Conservation (phyloP, 345 rosid species). For the Sonneratia caseolaris region DNA sequence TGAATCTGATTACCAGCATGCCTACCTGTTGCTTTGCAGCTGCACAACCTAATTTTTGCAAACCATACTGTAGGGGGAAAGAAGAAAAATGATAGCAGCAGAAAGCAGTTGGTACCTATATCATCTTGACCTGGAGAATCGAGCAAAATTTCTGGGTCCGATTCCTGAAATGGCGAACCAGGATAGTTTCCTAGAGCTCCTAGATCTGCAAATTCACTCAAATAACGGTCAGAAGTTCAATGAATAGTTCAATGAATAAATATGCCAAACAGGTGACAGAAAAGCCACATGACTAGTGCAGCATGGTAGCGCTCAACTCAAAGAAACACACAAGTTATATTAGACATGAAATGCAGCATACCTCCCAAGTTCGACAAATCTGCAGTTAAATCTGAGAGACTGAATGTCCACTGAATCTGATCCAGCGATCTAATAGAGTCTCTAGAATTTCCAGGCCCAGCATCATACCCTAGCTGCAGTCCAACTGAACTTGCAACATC, state of each 20-base stretch:
- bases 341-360: conserved; percentile 20
- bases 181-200: conserved; percentile 93
- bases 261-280: background rate
- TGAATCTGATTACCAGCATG: too few species aligned
- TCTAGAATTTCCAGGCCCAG: conserved; percentile 61
- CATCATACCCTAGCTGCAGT: conserved; percentile 65
- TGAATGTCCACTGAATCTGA: conserved; percentile 92
- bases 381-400: conserved; percentile 86
- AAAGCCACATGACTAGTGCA: background rate
- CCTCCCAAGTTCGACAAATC: conserved; percentile 94
- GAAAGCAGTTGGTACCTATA: conserved; percentile 45
- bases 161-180: conserved; percentile 92
- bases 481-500: conserved; percentile 82
- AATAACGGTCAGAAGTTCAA: conserved; percentile 9
- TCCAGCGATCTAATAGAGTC: conserved; percentile 74
- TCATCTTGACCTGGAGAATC: conserved; percentile 90
- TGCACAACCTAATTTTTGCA: too few species aligned
- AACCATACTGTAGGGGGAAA: background rate
- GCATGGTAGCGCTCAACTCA: background rate
- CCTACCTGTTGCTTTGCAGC: background rate
- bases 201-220: conserved; percentile 47
- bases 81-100: background rate
- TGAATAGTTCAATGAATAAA: background rate
- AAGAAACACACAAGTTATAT: background rate
- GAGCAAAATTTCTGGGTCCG: conserved; percentile 91